Evolutionary conservation across 1,139 yeast genomes (phyloP), one percentile per base, ranked within the genome.

Genomic region (Candida sp.): DNA sequence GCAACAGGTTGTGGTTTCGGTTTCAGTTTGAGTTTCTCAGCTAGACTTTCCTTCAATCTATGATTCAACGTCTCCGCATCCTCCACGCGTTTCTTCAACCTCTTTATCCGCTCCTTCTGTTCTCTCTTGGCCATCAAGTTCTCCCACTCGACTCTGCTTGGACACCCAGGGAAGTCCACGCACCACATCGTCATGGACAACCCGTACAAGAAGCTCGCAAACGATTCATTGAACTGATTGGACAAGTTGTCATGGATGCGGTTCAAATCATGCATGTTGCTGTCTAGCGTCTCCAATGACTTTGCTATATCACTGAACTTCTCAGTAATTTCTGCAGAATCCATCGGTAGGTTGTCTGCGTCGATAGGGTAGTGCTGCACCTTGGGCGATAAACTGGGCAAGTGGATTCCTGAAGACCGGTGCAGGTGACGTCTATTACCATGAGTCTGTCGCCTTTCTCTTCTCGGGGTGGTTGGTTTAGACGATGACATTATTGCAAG

Each of bases 101-200:
- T 60, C 7, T 48, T 52, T 33, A 73, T 63, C 33, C 71, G 58
- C 17, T 60, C 62, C 48, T 70, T 72, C 9, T 65, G 49, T 37
- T 65, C 67, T 48, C 66, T 65, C 17, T 65, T 62, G 25, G 58
- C 57, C 51, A 67, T 65, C 22, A 70, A 58, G 46, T 66, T 62
- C 41, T 75, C 74, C 72, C 73, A 72, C 30, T 67, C 70, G n/a
- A 63, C 66, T 48, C 63, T 63, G 4, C 73, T 67, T 7, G 81
- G 80, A 44, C 74, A 64, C 1, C 75, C 75, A 0, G 78, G 79
- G 56, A 84, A 83, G 59, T 82, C 85, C 31, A 83, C 83, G 66
- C 90, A 85, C 84, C 88, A 85, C 67, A 86, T 84, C 50, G 86
- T 84, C 59, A 84, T 80, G 57, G 81, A 77, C 49, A 85, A 63